These are phyloP conservation scores for Cordyceps cicadae DNA, from an alignment of 2,329 filamentous ascomycete species.

Conservation along the genomic window DNA sequence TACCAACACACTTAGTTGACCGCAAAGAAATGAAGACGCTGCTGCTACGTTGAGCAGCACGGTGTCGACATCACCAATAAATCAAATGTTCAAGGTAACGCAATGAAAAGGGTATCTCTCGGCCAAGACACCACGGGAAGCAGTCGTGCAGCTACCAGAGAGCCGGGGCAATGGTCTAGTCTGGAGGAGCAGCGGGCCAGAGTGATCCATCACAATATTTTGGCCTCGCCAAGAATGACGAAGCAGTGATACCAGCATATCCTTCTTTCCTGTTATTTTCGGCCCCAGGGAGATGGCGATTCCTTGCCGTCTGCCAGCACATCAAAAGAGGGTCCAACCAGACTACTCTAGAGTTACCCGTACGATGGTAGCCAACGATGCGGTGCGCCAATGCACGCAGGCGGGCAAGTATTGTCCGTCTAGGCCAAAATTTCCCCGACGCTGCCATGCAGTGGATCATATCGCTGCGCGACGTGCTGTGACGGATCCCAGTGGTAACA, in stretches of 20 bases:
- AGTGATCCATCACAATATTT: background rate
- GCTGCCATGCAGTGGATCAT: background rate
- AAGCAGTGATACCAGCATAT: background rate
- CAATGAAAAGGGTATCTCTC: background rate
- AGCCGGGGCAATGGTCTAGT: background rate
- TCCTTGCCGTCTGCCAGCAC: background rate
- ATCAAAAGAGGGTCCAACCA: background rate
- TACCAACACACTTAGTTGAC: background rate
- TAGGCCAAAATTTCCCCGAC: background rate
- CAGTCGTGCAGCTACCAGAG: background rate
- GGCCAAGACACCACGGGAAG: background rate
- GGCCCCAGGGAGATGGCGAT: background rate
- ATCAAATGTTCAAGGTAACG: background rate
- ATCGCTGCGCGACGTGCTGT: background rate
- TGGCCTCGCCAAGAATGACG: background rate
- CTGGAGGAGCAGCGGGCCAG: background rate
- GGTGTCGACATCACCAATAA: background rate
- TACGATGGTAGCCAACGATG: background rate
- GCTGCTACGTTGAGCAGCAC: background rate
- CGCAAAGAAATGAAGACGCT: background rate
- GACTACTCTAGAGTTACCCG: slow-evolving; percentile 1
- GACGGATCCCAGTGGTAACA: background rate
- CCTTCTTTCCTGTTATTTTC: background rate
- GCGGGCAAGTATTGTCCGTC: background rate
- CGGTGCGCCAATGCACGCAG: background rate